A percentile compares a stretch with the other conserved stretches of the same genome.
Conservation (phyloP, 768 basidiomycete species). For the Daedalea quercina region DNA sequence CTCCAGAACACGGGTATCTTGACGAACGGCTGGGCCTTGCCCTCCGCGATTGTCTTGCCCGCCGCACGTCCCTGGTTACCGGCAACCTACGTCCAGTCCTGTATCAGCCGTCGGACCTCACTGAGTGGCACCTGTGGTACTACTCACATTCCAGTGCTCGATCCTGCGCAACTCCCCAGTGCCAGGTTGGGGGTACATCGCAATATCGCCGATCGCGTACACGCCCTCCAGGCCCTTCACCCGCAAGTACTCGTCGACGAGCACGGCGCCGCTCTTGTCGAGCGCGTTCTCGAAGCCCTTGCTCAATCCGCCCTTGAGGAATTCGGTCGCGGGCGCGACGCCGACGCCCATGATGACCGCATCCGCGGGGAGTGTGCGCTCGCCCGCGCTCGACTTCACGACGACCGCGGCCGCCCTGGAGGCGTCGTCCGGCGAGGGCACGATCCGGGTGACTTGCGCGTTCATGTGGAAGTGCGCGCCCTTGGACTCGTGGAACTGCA, state of each 20-base stretch:
- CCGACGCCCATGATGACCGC: constrained; percentile 84
- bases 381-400: constrained; percentile 44
- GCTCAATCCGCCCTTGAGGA: constrained; percentile 52
- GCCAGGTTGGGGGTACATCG: constrained; percentile 59
- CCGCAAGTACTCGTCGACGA: constrained; percentile 67
- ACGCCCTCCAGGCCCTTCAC: constrained; percentile 48
- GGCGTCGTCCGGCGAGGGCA: constrained; percentile 17
- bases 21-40: constrained; percentile 54
- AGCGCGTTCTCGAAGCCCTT: constrained; percentile 44
- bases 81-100: constrained; percentile 47
- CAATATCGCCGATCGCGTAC: constrained; percentile 80
- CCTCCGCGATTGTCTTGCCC: constrained; percentile 67
- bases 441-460: constrained; percentile 59
- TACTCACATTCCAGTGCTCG: constrained; percentile 85
- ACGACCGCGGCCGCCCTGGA: constrained; percentile 18
- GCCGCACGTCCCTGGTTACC: constrained; percentile 81
- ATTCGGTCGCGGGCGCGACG: constrained; percentile 75
- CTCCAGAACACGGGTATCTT: constrained; percentile 91
- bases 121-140: neutral
- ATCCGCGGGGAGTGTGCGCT: constrained; percentile 61
- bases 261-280: constrained; percentile 72
- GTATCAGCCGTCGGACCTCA: neutral
- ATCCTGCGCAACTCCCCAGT: constrained; percentile 52
- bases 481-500: constrained; percentile 70
- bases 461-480: constrained; percentile 84